Base-by-base conservation (phyloP, 192 early-diverging fungal genomes). In the Oehlia diaphana region DNA sequence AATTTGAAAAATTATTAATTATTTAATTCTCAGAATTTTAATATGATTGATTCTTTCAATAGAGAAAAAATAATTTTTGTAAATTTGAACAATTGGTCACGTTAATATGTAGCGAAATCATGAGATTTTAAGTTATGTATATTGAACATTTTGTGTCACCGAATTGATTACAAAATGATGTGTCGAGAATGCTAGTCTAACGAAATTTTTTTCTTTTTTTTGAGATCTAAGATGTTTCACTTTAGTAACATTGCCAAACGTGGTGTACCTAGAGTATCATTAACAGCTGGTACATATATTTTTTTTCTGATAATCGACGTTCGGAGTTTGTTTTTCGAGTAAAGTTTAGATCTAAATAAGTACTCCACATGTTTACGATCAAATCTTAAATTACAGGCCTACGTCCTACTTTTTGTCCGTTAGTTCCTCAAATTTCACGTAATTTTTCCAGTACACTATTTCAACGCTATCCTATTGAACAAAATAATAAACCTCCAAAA, bases 171-270 rank as follows among this genome's bases (percentile, higher is more conserved):
- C 44, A 47, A 4, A 12, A 10, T 47, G 10, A 10, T 12, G 5
- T 42, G 39, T 42, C 10, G 44, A 2, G 9, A 47, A 47, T 2
- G 44, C 10, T 47, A 47, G 42, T 44, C 9, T 44, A 44, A 8
- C 42, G 42, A 44, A 42, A 42, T 42, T 42, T 8, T 14, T 19
- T 58, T 58, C 50, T 14, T 58, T 58, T 14, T 58, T 58, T 58
- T 58, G 50, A 58, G 50, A 58, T 58, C 50, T 58, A 26, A 23
- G 47, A 63, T 37, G 73, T 53, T 58, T n/a, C 13, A n/a, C 6
- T 16, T 74, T 37, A 74, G 50, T 74, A 26, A 28, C 8, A 62
- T 70, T n/a, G 37, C 39, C 37, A 70, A 70, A 70, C 33, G 21
- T 70, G 8, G 21, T 6, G 9, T 70, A 33, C 39, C 35, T 42